Evolutionary conservation across 75 land plant genomes (phyloP), one percentile per base, ranked within the genome.

Genomic region (Cupressus sempervirens): DNA sequence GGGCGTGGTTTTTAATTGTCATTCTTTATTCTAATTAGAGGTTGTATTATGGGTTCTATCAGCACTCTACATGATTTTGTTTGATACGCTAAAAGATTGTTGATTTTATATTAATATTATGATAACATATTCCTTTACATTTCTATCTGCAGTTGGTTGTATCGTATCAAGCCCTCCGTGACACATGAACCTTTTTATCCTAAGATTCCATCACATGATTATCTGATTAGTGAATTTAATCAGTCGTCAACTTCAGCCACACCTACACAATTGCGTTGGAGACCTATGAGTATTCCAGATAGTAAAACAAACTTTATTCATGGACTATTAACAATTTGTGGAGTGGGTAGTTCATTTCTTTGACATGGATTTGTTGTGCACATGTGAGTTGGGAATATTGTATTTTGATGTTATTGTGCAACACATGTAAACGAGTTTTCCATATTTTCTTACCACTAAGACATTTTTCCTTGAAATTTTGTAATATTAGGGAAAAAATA

Each of bases 161-260:
- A 98, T 85, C 91, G 99, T 11, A 94, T 98, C 81, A 98, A 96
- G 84, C 99, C 99, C 50, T 98, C 99, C 7, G 99, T 98, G 46
- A 94, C 96, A 1, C 99, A 98, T 79, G 95, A 98, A 83, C 99
- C 99, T 23, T 98, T 98, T 82, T 85, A 87, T 38, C 94, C 88
- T 53, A 93, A 96, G 9, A 87, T 82, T 23, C 95, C 96, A 0
- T 43, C 54, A 14, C 89, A 93, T 82, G 88, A 88, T 50, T 84
- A 85, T 83, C 86, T 97, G 6, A 89, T 97, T 20, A 86, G 90
- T 30, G 98, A 94, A 75, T 94, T 96, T 75, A 90, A 88, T 84
- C 81, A 73, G 26, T 84, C 91, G 0, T n/a, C n/a, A n/a, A n/a
- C n/a, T n/a, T n/a, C n/a, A n/a, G n/a, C n/a, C n/a, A n/a, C n/a